Evolutionary conservation across 495 filamentous ascomycete genomes (phyloP), one percentile per base, ranked within the genome.

Genomic region (Aspergillus biplanus): DNA sequence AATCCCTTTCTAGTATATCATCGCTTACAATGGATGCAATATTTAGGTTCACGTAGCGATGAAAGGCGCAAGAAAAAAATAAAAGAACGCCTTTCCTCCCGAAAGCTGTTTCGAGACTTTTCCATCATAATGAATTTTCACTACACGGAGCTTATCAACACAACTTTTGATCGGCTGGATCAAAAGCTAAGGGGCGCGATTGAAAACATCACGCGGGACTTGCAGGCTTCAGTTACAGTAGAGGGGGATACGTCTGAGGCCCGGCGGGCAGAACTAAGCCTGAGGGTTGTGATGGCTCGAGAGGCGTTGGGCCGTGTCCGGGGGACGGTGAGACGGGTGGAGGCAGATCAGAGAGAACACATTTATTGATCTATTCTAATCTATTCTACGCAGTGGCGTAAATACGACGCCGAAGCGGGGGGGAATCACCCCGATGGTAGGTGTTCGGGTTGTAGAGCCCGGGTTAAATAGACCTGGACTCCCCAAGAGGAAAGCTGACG

Each of bases 161-260:
- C n/a, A 33, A 52, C 46, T 16, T 54, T 65, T 39, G 11, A 35
- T 48, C 1, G 7, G 8, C 47, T 67, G 7, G 55, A 62, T 12
- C 32, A 46, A 31, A 55, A 58, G 21, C 37, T 67, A 11, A 12
- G 13, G 2, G 37, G 56, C 0, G 50, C 65, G 37, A n/a, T 65
- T 32, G 55, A 33, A 37, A 61, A 58, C 16, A 37, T 69, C 5
- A 42, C 21, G 5, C 52, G 46, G 35, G 64, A 65, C 21, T 58
- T 67, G 55, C 16, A 63, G 11, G 44, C 56, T 35, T 44, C 65
- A 5, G 39, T 69, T 4, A 56, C 64, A 7, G 59, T 46, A 1
- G 62, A 67, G 35, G 47, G 59, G 11, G 58, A 65, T 13, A 18
- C 49, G 2, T 34, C 64, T 2, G 67, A 69, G 46, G 67, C 64